Evolutionary conservation across 2,329 filamentous ascomycete species (phyloP).

Genomic region (Botrytis byssoidea): DNA sequence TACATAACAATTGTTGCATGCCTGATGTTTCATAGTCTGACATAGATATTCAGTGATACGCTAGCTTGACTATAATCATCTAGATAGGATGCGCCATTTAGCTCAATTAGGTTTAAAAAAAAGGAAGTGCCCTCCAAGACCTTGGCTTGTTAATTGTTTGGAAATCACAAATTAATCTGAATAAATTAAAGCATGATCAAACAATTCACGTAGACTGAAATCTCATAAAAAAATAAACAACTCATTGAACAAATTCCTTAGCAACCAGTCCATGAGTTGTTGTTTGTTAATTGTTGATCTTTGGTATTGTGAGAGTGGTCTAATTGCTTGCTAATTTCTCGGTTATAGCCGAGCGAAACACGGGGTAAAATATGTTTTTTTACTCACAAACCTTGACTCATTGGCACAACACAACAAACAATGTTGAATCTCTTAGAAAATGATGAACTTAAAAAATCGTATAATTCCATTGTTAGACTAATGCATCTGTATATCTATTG

Average conservation of each 20-base stretch:
- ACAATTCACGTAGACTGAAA: fast-evolving
- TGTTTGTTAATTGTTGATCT: background rate
- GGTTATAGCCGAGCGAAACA: slow-evolving; percentile 2
- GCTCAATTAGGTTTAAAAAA: background rate
- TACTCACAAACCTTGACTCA: background rate
- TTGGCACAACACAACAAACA: background rate
- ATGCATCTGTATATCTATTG: background rate
- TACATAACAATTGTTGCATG: background rate
- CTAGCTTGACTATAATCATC: background rate
- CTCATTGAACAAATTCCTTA: fast-evolving
- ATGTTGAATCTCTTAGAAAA: background rate
- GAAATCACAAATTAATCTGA: background rate
- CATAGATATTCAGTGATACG: background rate
- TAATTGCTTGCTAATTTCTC: background rate
- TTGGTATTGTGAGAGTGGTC: background rate
- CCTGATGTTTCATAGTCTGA: background rate
- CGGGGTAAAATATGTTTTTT: slow-evolving; percentile 1
- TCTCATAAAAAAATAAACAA: fast-evolving
- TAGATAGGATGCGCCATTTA: background rate
- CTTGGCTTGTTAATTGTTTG: background rate
- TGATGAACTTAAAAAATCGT: background rate
- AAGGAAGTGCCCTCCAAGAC: background rate
- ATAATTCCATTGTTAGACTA: background rate
- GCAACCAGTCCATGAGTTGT: background rate
- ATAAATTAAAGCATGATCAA: background rate